These are phyloP conservation scores for Claviceps sp. DNA, from an alignment of 2,329 filamentous ascomycete genomes.

Conservation along the genomic window DNA sequence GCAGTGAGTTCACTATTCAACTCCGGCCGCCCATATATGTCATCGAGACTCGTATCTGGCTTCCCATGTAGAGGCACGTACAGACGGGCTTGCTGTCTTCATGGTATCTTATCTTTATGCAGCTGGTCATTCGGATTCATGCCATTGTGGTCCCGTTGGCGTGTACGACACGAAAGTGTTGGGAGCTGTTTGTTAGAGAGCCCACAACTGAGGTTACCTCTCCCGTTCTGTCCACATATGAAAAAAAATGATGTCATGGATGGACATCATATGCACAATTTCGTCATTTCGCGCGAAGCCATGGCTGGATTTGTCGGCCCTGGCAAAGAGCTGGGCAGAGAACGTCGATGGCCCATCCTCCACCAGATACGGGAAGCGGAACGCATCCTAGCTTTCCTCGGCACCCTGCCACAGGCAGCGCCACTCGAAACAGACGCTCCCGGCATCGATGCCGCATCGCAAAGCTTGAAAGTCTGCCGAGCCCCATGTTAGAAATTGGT, in stretches of 20 bases:
- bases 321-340: slow-evolving; percentile 43
- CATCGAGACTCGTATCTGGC: no score
- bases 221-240: no score
- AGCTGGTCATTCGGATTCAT: no score
- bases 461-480: slow-evolving; percentile 51
- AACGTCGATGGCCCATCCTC: slow-evolving; percentile 70
- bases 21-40: no score
- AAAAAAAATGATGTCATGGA: slow-evolving; percentile 63
- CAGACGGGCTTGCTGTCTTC: no score
- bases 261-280: slow-evolving; percentile 65
- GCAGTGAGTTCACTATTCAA: no score
- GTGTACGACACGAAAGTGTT: no score
- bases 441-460: slow-evolving; percentile 52
- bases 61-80: no score
- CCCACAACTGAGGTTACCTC: no score
- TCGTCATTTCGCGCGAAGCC: slow-evolving; percentile 81
- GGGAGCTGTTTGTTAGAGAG: no score
- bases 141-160: no score
- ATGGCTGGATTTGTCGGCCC: slow-evolving; percentile 75
- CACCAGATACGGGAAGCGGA: slow-evolving; percentile 50
- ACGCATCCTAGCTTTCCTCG: slow-evolving; percentile 69
- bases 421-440: slow-evolving; percentile 45
- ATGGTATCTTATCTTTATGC: no score
- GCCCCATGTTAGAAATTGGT: slow-evolving; percentile 80
- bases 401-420: slow-evolving; percentile 63